Conservation (phyloP, 73 alveolate genomes). For the Tetrahymena borealis region DNA sequence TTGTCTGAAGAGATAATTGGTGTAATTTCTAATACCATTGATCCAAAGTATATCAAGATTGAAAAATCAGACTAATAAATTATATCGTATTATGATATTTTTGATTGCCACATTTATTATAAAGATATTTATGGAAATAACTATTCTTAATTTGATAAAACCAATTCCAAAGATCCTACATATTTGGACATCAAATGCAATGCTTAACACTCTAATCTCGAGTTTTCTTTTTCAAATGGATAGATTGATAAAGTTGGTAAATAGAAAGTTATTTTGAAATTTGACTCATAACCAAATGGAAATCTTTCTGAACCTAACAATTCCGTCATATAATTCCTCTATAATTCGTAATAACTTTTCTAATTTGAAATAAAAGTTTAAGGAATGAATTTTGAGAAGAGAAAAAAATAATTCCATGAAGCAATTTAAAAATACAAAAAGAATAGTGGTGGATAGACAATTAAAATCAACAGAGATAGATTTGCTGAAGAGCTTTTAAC, state of each 20-base stretch:
- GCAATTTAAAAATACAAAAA: neutral
- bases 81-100: constrained; percentile 5
- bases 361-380: neutral
- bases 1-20: constrained; percentile 8
- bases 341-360: neutral
- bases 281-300: neutral
- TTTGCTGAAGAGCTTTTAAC: constrained; percentile 24
- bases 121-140: constrained; percentile 9
- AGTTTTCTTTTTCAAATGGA: neutral
- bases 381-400: constrained; percentile 20
- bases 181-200: neutral
- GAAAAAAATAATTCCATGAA: constrained; percentile 2
- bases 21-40: constrained; percentile 4
- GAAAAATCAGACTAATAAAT: neutral
- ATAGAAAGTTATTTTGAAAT: neutral
- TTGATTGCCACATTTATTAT: neutral
- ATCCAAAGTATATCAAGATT: neutral
- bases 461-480: constrained; percentile 8
- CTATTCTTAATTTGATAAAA: constrained; percentile 9
- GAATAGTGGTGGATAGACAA: neutral
- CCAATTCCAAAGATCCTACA: neutral
- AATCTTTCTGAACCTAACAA: neutral
- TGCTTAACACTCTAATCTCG: neutral
- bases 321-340: neutral
- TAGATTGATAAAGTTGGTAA: neutral